Evolutionary conservation across 148 eudicot species (phyloP), one percentile per base, ranked within the genome.

Genomic region (Salicornia ramosissima): DNA sequence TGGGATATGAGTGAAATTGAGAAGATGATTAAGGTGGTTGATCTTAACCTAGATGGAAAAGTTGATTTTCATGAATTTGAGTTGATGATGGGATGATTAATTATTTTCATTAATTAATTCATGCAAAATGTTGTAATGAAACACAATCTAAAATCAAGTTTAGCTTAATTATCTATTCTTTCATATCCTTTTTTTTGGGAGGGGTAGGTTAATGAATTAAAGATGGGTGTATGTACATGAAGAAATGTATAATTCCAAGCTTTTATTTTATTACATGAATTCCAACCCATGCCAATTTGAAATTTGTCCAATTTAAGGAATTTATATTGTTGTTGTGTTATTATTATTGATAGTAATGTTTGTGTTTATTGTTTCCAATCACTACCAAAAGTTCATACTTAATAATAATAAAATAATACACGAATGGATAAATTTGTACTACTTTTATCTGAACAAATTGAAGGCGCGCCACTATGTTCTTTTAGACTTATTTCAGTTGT

Each of bases 51-150:
- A 43, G 83, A 80, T 77, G 80, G 83, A 0, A 80, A 77, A 45
- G 80, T 80, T 74, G 83, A 80, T 77, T 80, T 80, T 30, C 80
- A 77, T 69, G 83, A 80, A 34, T 80, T 80, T 77, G 70, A 74
- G 53, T 71, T 77, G 69, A 80, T 80, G 83, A 80, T 80, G 83
- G 77, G 53, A 60, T 71, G 28, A 53, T 45, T 36, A 8, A 36
- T 65, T 14, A 19, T n/a, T 24, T 30, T 15, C 22, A 31, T 36
- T 36, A 36, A 36, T 36, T 36, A 4, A 36, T 36, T 4, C 8
- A 36, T 36, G 4, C 40, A 30, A 57, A 29, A 28, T 57, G 11
- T 57, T 57, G 14, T 29, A 28, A 57, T 29, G 36, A 16, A 57
- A 13, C 21, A 57, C 15, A 5, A 28, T 1, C 12, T 3, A 58